Conservation (phyloP, 2,329 filamentous ascomycete genomes). For the Fusarium compactum region DNA sequence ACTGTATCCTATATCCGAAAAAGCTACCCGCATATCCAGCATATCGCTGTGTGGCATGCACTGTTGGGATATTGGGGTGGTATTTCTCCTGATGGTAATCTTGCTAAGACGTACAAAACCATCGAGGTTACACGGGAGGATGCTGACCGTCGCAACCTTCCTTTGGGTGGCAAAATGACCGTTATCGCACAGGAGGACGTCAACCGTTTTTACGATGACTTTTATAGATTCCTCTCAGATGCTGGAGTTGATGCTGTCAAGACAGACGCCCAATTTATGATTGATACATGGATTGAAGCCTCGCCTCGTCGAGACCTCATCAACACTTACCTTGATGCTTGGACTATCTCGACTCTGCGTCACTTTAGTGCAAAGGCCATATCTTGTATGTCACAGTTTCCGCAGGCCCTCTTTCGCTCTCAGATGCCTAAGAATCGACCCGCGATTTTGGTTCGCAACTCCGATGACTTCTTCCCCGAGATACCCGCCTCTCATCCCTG, state of each 20-base stretch:
- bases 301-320: constrained; percentile 78
- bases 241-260: constrained; percentile 89
- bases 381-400: constrained; percentile 94
- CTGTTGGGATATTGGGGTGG: constrained; percentile 93
- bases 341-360: constrained; percentile 80
- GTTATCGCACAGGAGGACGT: constrained; percentile 82
- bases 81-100: constrained; percentile 77
- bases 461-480: constrained; percentile 91
- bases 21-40: constrained; percentile 77
- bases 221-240: constrained; percentile 82
- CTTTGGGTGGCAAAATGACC: constrained; percentile 73
- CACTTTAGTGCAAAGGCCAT: constrained; percentile 84
- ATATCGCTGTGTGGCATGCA: constrained; percentile 95
- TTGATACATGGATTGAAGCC: constrained; percentile 80
- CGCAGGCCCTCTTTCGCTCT: constrained; percentile 86
- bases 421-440: constrained; percentile 83
- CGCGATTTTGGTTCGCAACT: constrained; percentile 82
- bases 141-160: constrained; percentile 59
- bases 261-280: constrained; percentile 90
- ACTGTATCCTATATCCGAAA: constrained; percentile 77
- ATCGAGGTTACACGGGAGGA: constrained; percentile 66
- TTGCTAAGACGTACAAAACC: constrained; percentile 85
- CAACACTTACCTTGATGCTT: constrained; percentile 84
- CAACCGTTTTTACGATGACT: constrained; percentile 84
- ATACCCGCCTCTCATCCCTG: constrained; percentile 85